Evolutionary conservation across 2,329 filamentous ascomycete genomes (phyloP).

Genomic region (Zasmidium angulare): DNA sequence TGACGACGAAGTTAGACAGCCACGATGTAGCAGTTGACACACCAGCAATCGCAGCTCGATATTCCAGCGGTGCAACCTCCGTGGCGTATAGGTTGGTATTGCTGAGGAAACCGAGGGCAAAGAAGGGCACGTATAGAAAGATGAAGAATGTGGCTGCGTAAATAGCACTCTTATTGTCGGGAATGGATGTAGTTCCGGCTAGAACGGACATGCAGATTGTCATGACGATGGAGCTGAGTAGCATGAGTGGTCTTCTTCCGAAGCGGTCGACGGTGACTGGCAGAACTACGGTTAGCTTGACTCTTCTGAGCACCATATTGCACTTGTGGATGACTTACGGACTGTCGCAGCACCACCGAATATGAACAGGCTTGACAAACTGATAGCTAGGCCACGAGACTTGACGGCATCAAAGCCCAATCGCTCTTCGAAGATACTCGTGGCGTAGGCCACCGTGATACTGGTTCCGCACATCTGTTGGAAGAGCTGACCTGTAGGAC

Average conservation of each 20-base stretch:
- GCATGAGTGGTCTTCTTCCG: constrained; percentile 24
- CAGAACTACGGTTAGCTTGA: not conserved
- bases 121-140: constrained; percentile 24
- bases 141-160: constrained; percentile 19
- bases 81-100: constrained; percentile 22
- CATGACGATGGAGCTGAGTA: constrained; percentile 22
- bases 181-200: no score
- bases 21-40: constrained; percentile 52
- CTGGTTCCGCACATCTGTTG: not conserved
- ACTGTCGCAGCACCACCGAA: not conserved
- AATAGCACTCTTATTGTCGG: constrained; percentile 3
- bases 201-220: constrained; percentile 21
- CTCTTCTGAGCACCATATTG: not conserved
- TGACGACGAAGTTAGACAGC: constrained; percentile 3
- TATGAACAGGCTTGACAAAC: not conserved
- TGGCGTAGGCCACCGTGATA: not conserved
- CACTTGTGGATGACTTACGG: not conserved
- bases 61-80: constrained; percentile 25
- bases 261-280: constrained; percentile 16
- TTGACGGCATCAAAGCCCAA: not conserved
- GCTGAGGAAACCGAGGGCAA: constrained; percentile 23
- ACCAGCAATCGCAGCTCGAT: constrained; percentile 22
- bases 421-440: no score
- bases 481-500: not conserved
- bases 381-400: not conserved